Evolutionary conservation across 2,329 filamentous ascomycete genomes (phyloP), one percentile per base, ranked within the genome.

Genomic region (Dryadomyces quercivorus): DNA sequence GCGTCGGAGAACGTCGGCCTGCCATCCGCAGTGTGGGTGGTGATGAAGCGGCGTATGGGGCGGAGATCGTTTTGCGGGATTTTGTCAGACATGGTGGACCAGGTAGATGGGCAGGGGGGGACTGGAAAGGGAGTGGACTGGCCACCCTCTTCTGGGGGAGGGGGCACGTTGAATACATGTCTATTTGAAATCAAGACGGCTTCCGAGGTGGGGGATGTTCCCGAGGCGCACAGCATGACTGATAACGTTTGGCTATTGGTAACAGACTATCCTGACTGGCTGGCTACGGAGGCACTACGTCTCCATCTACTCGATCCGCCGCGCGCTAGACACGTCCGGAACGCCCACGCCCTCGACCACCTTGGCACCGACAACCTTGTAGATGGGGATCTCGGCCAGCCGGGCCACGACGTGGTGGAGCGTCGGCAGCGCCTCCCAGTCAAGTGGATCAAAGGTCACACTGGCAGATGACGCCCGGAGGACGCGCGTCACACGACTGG

Each of bases 361-460:
- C 65, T 77, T 80, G 1, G 73, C 79, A 36, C 72, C 68, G 3
- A 83, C 66, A 43, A 84, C 64, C 55, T 75, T 74, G 60, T 77
- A 81, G 1, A 82, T 64, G 0, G 80, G 81, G 5, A 85, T 68
- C 58, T 80, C 75, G 1, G 72, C 72, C 55, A 84, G 63, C 15
- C 72, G 67, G 20, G 66, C 64, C 5, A 78, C 66, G 9, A 85
- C 66, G 61, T 84, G 77, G 61, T 84, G 79, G 52, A 84, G 65
- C 2, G 80, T 85, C 0, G 81, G 82, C 56, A 84, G 62, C 5
- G 65, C 67, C 49, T 78, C 67, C 78, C 74, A 78, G 59, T 78
- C 73, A 16, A 74, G 59, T 0, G 66, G 67, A 43, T 78, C 69
- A 53, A 82, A 73, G 51, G 67, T 64, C 51, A 84, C 64, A 2